Evolutionary conservation across 2,329 filamentous ascomycete genomes (phyloP), one percentile per base, ranked within the genome.

Genomic region (Spiromastix sp.): DNA sequence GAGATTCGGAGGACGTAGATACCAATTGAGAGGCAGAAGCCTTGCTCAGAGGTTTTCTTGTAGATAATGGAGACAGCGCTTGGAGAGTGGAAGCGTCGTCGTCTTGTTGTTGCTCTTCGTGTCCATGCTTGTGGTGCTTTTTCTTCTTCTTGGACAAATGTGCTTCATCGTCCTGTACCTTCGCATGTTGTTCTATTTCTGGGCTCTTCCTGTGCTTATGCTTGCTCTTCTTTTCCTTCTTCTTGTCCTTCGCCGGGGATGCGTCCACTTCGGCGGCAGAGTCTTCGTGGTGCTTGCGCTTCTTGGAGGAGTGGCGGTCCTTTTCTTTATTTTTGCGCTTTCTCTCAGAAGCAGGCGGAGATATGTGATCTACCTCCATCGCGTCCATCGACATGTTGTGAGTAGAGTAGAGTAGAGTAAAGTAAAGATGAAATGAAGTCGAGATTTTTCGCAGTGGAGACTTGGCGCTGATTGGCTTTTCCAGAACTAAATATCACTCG

Each of bases 281-380:
- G 45, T 50, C 22, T 54, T 50, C 30, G 41, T 50, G 32, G 49
- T 61, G 50, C 61, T 61, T 61, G 48, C 56, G 57, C 42, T 65
- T 66, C 41, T 64, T 66, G 18, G 61, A 55, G 4, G 61, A 57
- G 24, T 60, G 55, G 30, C 54, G 53, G 36, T 66, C 60, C 57
- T 68, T 67, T 35, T 60, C 58, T 49, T 66, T 68, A 45, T 59
- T 52, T 41, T 61, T 63, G 42, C 57, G 57, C 38, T 62, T 64
- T 41, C 62, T 63, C 45, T 63, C 60, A 13, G 47, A 43, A 26
- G 37, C 42, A 15, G 40, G 36, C 22, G 42, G 33, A 11, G 46
- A 37, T 11, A 50, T 45, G 10, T 45, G 47, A 34, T 60, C 57
- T 27, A 61, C 47, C 17, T 63, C 59, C 60, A 62, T 63, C 49